A percentile compares a stretch with the other conserved stretches of the same genome.
These are phyloP conservation scores for Cytospora piceicola DNA, from an alignment of 2,329 filamentous ascomycete genomes.

Conservation along the genomic window DNA sequence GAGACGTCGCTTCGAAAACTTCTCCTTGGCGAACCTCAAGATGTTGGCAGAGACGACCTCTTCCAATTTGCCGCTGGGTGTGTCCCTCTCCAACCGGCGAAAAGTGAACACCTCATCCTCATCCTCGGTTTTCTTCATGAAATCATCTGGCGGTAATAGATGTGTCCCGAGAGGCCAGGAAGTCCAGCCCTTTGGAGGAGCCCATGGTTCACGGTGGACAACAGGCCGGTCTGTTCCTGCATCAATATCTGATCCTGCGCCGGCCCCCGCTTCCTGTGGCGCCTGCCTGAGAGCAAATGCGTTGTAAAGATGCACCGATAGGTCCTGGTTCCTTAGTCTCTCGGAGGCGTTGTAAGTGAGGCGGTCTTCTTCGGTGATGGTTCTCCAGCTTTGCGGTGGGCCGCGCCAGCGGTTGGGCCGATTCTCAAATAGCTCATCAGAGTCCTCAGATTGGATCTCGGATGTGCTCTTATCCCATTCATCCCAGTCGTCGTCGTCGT, in stretches of 20 bases:
- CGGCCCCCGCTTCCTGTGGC: constrained; percentile 34
- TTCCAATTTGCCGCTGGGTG: constrained; percentile 66
- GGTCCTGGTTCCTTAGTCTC: constrained; percentile 64
- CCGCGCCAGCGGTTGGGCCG: constrained; percentile 78
- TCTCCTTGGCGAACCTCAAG: constrained; percentile 68
- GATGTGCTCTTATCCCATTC: constrained; percentile 51
- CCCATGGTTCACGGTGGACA: constrained; percentile 46
- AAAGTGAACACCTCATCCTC: constrained; percentile 57
- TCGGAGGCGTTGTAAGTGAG: constrained; percentile 66
- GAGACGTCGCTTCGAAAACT: constrained; percentile 52
- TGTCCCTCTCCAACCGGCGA: constrained; percentile 46
- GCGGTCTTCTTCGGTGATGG: constrained; percentile 64
- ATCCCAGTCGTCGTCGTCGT: constrained; percentile 34
- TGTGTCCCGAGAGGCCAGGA: constrained; percentile 77
- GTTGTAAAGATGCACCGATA: constrained; percentile 80
- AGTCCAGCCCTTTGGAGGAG: constrained; percentile 69
- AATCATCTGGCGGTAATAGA: constrained; percentile 62
- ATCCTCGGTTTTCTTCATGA: constrained; percentile 52
- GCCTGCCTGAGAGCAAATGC: constrained; percentile 67
- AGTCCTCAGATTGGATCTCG: constrained; percentile 51
- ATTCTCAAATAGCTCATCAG: constrained; percentile 50
- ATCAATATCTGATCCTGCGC: constrained; percentile 35
- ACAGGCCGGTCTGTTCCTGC: constrained; percentile 35
- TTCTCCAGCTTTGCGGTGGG: constrained; percentile 66
- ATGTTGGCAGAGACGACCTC: constrained; percentile 71